These are phyloP conservation scores for Pterocarpus santalinus DNA, from an alignment of 306 rosid genomes.

Conservation along the genomic window DNA sequence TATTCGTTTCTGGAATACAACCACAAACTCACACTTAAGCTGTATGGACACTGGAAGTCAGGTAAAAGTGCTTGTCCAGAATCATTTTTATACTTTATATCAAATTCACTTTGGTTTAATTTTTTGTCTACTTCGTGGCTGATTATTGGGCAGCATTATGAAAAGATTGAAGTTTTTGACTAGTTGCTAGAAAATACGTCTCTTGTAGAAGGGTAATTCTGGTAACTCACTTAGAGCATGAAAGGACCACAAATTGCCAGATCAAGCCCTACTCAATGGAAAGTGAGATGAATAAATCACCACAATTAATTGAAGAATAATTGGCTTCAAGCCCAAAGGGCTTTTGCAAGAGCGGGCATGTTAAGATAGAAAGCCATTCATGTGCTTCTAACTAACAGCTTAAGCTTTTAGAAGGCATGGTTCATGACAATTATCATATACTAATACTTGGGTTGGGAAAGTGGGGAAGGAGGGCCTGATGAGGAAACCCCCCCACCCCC, in stretches of 20 bases:
- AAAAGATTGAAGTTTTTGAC: background rate
- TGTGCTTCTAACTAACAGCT: too few species aligned
- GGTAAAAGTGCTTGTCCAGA: constrained; percentile 54
- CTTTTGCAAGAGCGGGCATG: too few species aligned
- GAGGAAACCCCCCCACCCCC: too few species aligned
- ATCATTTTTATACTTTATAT: background rate
- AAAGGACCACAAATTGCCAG: constrained; percentile 8
- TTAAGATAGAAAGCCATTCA: too few species aligned
- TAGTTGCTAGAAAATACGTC: background rate
- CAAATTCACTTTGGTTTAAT: background rate
- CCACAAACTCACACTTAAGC: constrained; percentile 85
- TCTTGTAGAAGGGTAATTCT: constrained; percentile 4
- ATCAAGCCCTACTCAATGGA: background rate
- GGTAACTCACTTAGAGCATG: constrained; percentile 22
- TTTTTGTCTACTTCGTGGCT: constrained; percentile 36
- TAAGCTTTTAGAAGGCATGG: too few species aligned
- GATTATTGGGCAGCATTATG: background rate
- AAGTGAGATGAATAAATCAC: constrained; percentile 27
- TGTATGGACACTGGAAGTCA: constrained; percentile 97
- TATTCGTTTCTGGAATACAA: constrained; percentile 93
- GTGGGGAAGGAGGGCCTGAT: too few species aligned
- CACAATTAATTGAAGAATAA: background rate
- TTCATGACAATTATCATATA: background rate
- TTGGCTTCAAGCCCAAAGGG: too few species aligned
- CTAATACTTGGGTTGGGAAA: background rate